These are phyloP conservation scores for Hyphopichia pseudoburtonii DNA, from an alignment of 1,139 yeast species.

Conservation along the genomic window DNA sequence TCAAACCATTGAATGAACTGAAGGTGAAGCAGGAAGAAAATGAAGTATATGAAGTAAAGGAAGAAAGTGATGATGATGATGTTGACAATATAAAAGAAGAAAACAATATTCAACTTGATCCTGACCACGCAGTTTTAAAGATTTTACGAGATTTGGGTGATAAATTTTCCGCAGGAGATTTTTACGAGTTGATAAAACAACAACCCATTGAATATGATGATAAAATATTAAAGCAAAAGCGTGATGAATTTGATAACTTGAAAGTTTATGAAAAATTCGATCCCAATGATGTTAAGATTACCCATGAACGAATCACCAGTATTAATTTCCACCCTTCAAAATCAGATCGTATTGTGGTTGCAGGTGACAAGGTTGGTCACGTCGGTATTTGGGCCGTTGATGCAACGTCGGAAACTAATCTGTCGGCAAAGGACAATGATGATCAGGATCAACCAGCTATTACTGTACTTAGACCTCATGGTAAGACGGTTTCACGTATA, in stretches of 20 bases:
- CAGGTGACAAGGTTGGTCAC: constrained; percentile 85
- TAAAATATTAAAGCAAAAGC: constrained; percentile 40
- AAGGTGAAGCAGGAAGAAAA: constrained; percentile 17
- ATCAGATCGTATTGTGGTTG: constrained; percentile 63
- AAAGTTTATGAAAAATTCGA: constrained; percentile 55
- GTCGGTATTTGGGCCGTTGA: constrained; percentile 89
- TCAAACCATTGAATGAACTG: constrained; percentile 9
- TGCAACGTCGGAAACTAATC: constrained; percentile 12
- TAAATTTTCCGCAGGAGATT: constrained; percentile 76
- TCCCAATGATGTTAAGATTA: constrained; percentile 71
- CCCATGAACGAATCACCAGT: constrained; percentile 72
- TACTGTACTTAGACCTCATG: constrained; percentile 67
- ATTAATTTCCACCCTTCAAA: constrained; percentile 74
- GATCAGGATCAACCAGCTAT: constrained; percentile 50
- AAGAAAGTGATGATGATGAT: constrained; percentile 14
- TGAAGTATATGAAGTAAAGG: constrained; percentile 18
- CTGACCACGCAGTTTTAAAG: constrained; percentile 36
- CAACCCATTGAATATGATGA: constrained; percentile 26
- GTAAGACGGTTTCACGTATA: constrained; percentile 68
- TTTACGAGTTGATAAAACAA: constrained; percentile 53
- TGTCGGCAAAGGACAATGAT: constrained; percentile 11
- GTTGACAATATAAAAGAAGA: constrained; percentile 11
- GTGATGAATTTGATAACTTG: constrained; percentile 54
- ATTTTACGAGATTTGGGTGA: constrained; percentile 47
- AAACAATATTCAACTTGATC: constrained; percentile 28